Evolutionary conservation across 192 early-diverging fungal species (phyloP).

Genomic region (Chytriomyces sp.): DNA sequence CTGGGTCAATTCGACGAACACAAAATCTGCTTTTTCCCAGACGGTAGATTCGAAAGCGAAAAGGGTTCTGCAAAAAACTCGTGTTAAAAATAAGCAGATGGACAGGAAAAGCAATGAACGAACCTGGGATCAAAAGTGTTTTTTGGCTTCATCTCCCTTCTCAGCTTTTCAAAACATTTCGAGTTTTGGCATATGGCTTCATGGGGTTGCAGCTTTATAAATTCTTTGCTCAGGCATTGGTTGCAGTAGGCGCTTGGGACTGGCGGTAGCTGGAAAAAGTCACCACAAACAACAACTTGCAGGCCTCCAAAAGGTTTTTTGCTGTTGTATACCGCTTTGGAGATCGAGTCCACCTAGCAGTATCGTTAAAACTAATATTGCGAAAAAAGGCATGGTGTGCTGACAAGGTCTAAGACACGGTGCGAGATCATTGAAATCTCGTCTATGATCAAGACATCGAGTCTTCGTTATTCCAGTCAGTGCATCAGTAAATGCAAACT

Average conservation of each 20-base stretch:
- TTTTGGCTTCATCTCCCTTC: background rate
- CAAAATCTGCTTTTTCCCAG: background rate
- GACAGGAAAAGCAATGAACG: constrained; percentile 21
- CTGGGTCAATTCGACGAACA: background rate
- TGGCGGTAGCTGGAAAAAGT: constrained; percentile 28
- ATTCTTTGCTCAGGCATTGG: background rate
- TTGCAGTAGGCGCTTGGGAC: constrained; percentile 1
- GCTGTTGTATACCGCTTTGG: constrained; percentile 3
- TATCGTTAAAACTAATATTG: background rate
- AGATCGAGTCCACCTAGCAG: background rate
- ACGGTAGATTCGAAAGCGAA: too few species aligned
- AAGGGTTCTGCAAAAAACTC: background rate
- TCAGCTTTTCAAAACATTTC: background rate
- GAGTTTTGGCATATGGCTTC: background rate
- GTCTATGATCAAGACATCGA: constrained; percentile 24
- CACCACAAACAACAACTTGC: constrained; percentile 24
- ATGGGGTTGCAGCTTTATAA: background rate
- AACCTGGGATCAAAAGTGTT: background rate
- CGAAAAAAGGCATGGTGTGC: background rate
- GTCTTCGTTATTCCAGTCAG: too few species aligned
- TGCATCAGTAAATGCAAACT: too few species aligned
- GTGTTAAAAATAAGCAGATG: background rate
- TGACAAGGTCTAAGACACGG: constrained; percentile 1
- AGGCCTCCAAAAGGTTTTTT: constrained; percentile 12
- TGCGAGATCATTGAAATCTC: constrained; percentile 27